Evolutionary conservation across 257 asterid species (phyloP), one percentile per base, ranked within the genome.

Genomic region (Salvia splendens): DNA sequence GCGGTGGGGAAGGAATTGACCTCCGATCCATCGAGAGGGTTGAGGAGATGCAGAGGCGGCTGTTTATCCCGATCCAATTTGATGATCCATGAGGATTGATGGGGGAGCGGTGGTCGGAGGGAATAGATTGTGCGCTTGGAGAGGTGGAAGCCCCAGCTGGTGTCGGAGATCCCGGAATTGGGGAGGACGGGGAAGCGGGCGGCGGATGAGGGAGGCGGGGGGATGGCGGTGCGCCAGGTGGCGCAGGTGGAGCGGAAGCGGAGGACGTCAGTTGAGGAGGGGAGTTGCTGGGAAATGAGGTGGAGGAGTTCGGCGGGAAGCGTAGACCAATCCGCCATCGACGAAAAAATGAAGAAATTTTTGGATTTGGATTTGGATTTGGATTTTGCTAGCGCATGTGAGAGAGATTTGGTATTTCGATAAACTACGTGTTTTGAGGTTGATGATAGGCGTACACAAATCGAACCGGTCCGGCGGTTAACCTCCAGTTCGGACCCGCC

Each of bases 221-320:
- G 71, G 43, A 72, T 79, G 47, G 92, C 84, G 66, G 80, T 70
- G 55, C 97, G 92, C 96, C 97, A 93, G 42, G 95, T 9, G 65
- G 91, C 64, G 80, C 95, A 93, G 61, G 88, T 83, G 50, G 92
- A 86, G 62, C 97, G 90, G 84, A 88, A 93, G 36, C 96, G 94
- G 56, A 82, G 83, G 81, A 83, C 58, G 72, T 90, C 97, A 51
- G 71, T 71, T n/a, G 89, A 82, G 8, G 92, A 71, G 32, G 77
- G 69, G 61, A 93, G 85, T 70, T 76, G 76, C 40, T 68, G 77
- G 69, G 85, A 77, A 12, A 86, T 77, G 62, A 81, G 82, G 76
- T 87, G 71, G 53, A 90, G 73, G 60, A 93, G 95, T 12, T 89
- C 98, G 3, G 63, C 43, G 7, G 97, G 97, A 40, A 93, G 91